Conservation (phyloP, 495 filamentous ascomycete species). For the Choiromyces venosus region DNA sequence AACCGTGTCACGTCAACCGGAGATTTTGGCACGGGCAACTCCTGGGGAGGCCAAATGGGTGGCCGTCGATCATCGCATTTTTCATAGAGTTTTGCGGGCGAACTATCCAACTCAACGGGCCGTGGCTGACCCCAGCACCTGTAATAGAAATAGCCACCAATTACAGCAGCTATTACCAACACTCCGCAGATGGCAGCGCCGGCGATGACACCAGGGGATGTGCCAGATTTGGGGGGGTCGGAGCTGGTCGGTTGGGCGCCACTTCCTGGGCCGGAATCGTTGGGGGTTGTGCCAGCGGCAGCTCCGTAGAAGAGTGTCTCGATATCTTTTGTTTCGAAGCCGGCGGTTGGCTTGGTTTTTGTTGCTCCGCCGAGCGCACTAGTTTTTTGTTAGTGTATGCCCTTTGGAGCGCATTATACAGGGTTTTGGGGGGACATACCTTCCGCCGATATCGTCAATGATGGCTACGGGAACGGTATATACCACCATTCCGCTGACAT, state of each 20-base stretch:
- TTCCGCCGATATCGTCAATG: constrained; percentile 46
- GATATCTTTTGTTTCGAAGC: constrained; percentile 5
- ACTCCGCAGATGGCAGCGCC: not conserved
- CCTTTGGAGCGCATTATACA: too few relatives aligned
- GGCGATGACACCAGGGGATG: not conserved
- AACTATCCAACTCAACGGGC: not conserved
- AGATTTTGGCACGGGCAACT: not conserved
- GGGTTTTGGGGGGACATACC: constrained; percentile 39
- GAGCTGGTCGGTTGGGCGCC: not conserved
- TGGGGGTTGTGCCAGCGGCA: not conserved
- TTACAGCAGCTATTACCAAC: not conserved
- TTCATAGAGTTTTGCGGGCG: not conserved
- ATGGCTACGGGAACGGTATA: constrained; percentile 49
- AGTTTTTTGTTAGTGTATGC: not conserved
- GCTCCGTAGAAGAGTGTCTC: constrained; percentile 10
- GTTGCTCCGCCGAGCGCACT: constrained; percentile 11
- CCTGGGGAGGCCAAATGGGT: not conserved
- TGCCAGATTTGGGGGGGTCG: not conserved
- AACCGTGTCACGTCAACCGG: not conserved
- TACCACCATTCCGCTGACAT: constrained; percentile 41
- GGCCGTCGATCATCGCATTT: not conserved
- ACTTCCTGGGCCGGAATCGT: too few relatives aligned
- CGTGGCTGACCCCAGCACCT: too few relatives aligned
- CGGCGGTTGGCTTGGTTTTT: constrained; percentile 1
- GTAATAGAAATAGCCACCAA: constrained; percentile 5